Evolutionary conservation across 2,329 filamentous ascomycete species (phyloP).

Genomic region (Fonsecaea erecta): DNA sequence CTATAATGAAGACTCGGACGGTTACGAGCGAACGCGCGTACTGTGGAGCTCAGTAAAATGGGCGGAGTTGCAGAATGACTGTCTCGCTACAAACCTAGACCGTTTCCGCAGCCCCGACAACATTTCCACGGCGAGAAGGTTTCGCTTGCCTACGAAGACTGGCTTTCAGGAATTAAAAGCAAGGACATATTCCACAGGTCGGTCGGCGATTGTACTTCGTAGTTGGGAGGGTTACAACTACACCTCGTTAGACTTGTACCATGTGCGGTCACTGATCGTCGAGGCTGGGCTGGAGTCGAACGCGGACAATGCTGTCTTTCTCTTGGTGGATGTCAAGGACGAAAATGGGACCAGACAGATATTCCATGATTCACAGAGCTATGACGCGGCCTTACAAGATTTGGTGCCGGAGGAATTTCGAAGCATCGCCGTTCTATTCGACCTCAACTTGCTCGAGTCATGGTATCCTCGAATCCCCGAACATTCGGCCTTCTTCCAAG

Average conservation of each 20-base stretch:
- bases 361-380: constrained; percentile 51
- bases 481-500: constrained; percentile 43
- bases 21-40: constrained; percentile 13
- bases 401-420: constrained; percentile 50
- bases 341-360: constrained; percentile 56
- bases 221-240: constrained; percentile 81
- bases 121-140: constrained; percentile 16
- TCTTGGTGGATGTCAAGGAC: constrained; percentile 83
- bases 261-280: constrained; percentile 77
- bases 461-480: constrained; percentile 42
- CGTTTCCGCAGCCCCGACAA: constrained; percentile 15
- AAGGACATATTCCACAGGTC: constrained; percentile 38
- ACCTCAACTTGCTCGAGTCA: constrained; percentile 39
- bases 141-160: constrained; percentile 4
- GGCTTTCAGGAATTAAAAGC: neutral
- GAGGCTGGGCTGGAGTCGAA: constrained; percentile 78
- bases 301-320: constrained; percentile 80
- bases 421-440: constrained; percentile 42
- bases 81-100: constrained; percentile 17
- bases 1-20: constrained; percentile 12
- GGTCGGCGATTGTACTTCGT: constrained; percentile 78
- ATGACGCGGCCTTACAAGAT: constrained; percentile 66
- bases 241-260: constrained; percentile 75
- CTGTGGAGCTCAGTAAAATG: constrained; percentile 21
- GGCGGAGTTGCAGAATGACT: constrained; percentile 25